Evolutionary conservation across 495 filamentous ascomycete genomes (phyloP).

Genomic region (Terfezia boudieri): DNA sequence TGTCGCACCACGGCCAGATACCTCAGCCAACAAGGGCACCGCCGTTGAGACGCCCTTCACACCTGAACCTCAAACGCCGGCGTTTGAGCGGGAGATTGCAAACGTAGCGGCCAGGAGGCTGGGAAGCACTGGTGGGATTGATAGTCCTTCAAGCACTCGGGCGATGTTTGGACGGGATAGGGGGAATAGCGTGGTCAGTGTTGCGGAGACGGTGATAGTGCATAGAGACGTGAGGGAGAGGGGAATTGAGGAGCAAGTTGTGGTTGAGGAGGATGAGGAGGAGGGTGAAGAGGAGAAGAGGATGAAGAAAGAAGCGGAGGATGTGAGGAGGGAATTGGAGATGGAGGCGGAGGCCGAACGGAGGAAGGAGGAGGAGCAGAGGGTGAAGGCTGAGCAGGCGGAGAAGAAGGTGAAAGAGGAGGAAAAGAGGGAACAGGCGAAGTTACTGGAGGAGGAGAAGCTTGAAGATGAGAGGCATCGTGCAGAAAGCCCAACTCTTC

Average conservation of each 20-base stretch:
- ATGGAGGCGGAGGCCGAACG: not conserved
- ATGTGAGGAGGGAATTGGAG: not conserved
- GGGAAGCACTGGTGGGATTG: not conserved
- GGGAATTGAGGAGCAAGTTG: not conserved
- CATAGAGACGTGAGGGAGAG: not conserved
- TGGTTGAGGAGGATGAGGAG: slow-evolving; percentile 15
- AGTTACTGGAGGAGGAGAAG: not conserved
- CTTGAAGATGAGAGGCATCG: not conserved
- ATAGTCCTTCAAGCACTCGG: not conserved
- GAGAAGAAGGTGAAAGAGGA: slow-evolving; percentile 6
- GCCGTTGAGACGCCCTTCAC: not conserved
- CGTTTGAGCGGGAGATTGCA: not conserved
- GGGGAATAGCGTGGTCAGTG: not conserved
- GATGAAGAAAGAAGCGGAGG: not conserved
- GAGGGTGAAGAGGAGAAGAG: not conserved
- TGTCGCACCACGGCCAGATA: not conserved
- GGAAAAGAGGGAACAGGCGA: not conserved
- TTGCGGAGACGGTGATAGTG: not conserved
- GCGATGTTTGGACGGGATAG: not conserved
- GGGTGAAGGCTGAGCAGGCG: slow-evolving; percentile 6
- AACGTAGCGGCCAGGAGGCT: not conserved
- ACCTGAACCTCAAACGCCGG: not conserved
- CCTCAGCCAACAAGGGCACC: not conserved
- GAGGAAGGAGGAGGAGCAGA: not conserved
- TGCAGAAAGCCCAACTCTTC: not conserved